These are phyloP conservation scores for Exophiala viscosa DNA, from an alignment of 2,329 filamentous ascomycete species.

Conservation along the genomic window DNA sequence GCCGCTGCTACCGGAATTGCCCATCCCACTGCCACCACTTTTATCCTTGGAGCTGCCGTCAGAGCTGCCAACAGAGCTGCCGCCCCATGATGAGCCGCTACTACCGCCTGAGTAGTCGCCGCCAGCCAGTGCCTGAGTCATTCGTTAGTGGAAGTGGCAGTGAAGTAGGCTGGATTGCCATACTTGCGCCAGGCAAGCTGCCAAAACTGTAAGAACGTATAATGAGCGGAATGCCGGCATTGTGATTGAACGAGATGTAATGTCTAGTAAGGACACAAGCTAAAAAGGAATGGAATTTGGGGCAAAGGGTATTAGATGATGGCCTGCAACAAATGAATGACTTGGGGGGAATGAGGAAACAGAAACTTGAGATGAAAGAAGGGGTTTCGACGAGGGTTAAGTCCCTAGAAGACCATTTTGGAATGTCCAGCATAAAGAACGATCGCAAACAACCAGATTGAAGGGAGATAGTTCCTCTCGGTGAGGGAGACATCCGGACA, in stretches of 20 bases:
- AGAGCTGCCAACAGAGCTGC: not conserved
- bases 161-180: not conserved
- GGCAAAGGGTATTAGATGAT: constrained; percentile 19
- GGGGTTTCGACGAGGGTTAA: constrained; percentile 8
- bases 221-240: constrained; percentile 26
- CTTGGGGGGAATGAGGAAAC: constrained; percentile 10
- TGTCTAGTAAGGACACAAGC: constrained; percentile 2
- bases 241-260: constrained; percentile 7
- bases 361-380: constrained; percentile 13
- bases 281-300: constrained; percentile 12
- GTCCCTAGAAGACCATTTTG: constrained; percentile 22
- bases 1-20: not conserved
- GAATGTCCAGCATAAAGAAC: constrained; percentile 4
- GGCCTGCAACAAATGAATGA: constrained; percentile 27
- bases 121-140: constrained; percentile 10
- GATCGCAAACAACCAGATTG: constrained; percentile 14
- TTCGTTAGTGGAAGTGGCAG: not conserved
- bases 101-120: constrained; percentile 5
- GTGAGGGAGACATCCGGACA: constrained; percentile 23
- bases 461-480: constrained; percentile 19
- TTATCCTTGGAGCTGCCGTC: constrained; percentile 8
- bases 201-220: constrained; percentile 21
- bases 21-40: not conserved
- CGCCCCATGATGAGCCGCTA: not conserved
- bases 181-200: constrained; percentile 30